A percentile compares a stretch with the other conserved stretches of the same genome.
Evolutionary conservation across 768 basidiomycete species (phyloP).

Genomic region (Auriscalpium orientale): DNA sequence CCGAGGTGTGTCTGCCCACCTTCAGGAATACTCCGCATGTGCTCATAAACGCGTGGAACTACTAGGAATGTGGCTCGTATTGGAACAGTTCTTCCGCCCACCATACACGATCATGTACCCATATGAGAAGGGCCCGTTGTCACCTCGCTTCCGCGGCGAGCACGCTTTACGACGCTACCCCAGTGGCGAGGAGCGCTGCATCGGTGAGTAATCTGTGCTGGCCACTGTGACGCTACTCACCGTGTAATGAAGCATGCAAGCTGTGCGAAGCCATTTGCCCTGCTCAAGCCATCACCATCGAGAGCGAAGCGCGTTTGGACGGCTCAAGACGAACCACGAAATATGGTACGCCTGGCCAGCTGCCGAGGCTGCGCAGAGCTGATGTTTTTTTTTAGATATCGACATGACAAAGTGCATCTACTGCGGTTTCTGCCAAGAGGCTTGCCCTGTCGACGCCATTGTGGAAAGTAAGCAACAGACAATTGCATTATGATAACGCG

Average conservation of each 20-base stretch:
- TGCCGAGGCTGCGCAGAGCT: not conserved
- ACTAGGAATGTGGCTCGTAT: slow-evolving; percentile 94
- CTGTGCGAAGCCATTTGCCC: slow-evolving; percentile 99
- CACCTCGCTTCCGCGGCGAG: slow-evolving; percentile 97
- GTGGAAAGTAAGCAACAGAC: slow-evolving; percentile 75
- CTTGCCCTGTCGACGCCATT: slow-evolving; percentile 98
- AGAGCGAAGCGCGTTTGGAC: slow-evolving; percentile 92
- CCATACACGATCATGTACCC: slow-evolving; percentile 99
- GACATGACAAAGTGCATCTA: slow-evolving; percentile 99
- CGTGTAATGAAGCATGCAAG: slow-evolving; percentile 73
- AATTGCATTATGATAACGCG: not conserved
- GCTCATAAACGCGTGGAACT: too few species aligned
- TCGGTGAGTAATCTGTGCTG: slow-evolving; percentile 52
- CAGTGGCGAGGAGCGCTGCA: slow-evolving; percentile 97
- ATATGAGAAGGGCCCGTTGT: slow-evolving; percentile 96
- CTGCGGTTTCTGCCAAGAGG: slow-evolving; percentile 99
- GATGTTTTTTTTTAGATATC: slow-evolving; percentile 52
- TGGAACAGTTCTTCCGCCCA: slow-evolving; percentile 86
- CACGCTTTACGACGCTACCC: slow-evolving; percentile 96
- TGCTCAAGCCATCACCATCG: slow-evolving; percentile 98
- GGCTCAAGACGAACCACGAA: slow-evolving; percentile 95
- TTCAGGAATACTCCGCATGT: not conserved
- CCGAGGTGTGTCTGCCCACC: slow-evolving; percentile 53
- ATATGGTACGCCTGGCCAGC: slow-evolving; percentile 58
- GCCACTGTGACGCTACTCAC: not conserved